Evolutionary conservation across 2,329 filamentous ascomycete species (phyloP), one percentile per base, ranked within the genome.

Genomic region (Penicillium occitanis): DNA sequence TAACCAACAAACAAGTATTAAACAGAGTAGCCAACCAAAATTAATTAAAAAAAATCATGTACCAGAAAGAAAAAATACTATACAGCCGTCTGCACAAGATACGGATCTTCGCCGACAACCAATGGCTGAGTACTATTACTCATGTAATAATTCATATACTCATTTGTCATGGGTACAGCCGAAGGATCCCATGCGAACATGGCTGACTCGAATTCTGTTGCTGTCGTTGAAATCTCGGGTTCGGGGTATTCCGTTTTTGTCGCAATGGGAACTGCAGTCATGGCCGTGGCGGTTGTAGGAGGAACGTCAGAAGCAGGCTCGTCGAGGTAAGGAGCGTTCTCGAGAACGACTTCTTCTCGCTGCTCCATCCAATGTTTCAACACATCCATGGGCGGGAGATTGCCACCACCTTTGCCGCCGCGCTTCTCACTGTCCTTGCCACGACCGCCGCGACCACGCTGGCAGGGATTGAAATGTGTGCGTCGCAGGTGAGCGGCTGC

Each of bases 401-500:
- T 85, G n/a, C 87, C 86, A 46, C 86, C 86, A 10, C 86, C 86
- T 70, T 87, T 88, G 28, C 86, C 87, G 59, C 86, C 86, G 58
- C 86, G 80, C 53, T 57, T 57, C 33, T 57, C 53, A 68, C 84
- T 85, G 66, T 85, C 83, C 73, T 86, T 86, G 57, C 84, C 83
- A 59, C 53, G 53, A 40, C 86, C 86, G 25, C 85, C 79, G n/a
- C 80, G 76, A 22, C 79, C 80, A 25, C 80, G 81, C 74, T 86
- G 85, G 70, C 85, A 57, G 11, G 53, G 89, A 74, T 90, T 91
- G 83, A 97, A 98, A 76, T 98, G 94, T 0, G 90, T 90, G 60
- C 94, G 88, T 50, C 93, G 87, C 8, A 98, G 85, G 75, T 98
- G 94, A 0, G 93, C 94, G 0, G 93, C 93, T 0, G 93, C 94